Conservation (phyloP, 306 rosid genomes). For the Cucurbita maxima region DNA sequence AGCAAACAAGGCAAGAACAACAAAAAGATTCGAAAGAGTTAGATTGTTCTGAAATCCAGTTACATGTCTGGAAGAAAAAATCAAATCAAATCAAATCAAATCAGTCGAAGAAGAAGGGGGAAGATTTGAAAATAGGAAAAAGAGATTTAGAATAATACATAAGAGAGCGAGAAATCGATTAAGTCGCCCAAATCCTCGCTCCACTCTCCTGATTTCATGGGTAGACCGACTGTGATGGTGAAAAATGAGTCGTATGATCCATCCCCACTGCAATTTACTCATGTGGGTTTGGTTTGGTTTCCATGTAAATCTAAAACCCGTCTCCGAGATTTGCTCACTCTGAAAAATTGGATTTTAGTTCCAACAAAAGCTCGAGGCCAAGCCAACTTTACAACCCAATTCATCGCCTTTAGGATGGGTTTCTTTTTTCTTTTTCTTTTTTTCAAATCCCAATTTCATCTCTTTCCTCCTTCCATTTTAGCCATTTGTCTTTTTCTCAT, state of each 20-base stretch:
- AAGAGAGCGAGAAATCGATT: constrained; percentile 15
- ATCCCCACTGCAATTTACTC: background rate
- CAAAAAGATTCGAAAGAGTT: background rate
- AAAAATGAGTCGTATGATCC: background rate
- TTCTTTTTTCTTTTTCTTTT: too few species aligned
- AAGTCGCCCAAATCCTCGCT: constrained; percentile 54
- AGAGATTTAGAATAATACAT: background rate
- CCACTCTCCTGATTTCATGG: constrained; percentile 36
- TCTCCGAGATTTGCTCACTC: background rate
- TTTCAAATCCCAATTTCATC: too few species aligned
- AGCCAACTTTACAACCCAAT: constrained; percentile 22
- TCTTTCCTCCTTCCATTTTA: too few species aligned
- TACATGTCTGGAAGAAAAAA: constrained; percentile 36
- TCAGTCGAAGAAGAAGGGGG: background rate
- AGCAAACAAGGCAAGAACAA: background rate
- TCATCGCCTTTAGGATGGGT: background rate
- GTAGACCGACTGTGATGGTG: constrained; percentile 32
- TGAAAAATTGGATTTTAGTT: background rate
- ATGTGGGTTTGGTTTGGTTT: background rate
- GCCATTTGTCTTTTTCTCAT: too few species aligned
- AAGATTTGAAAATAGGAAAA: background rate
- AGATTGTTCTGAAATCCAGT: constrained; percentile 35
- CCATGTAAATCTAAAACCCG: constrained; percentile 2
- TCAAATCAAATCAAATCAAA: background rate
- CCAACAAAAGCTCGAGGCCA: constrained; percentile 4